These are phyloP conservation scores for Monosporascus sp. DNA, from an alignment of 2,329 filamentous ascomycete species.

Conservation along the genomic window DNA sequence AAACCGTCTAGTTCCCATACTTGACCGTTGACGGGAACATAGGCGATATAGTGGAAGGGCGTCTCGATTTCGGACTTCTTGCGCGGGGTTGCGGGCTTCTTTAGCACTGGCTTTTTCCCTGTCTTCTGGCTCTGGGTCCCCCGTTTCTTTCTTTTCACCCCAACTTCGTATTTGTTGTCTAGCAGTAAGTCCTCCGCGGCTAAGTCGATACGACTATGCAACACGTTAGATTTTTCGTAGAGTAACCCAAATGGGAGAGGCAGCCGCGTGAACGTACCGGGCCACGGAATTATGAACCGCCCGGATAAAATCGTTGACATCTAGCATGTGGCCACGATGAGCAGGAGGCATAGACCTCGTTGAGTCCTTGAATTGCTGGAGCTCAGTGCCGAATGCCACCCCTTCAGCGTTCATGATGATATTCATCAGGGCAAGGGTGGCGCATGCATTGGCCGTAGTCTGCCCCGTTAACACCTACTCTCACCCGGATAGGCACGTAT, in stretches of 20 bases:
- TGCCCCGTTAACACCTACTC: conserved; percentile 30
- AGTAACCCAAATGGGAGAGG: conserved; percentile 1
- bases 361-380: conserved; percentile 67
- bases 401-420: conserved; percentile 79
- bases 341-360: conserved; percentile 65
- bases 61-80: conserved; percentile 50
- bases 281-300: conserved; percentile 85
- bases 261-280: conserved; percentile 37
- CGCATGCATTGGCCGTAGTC: conserved; percentile 81
- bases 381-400: conserved; percentile 62
- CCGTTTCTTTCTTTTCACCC: conserved; percentile 27
- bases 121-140: conserved; percentile 10
- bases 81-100: conserved; percentile 25
- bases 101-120: conserved; percentile 9
- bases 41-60: conserved; percentile 84
- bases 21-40: conserved; percentile 66
- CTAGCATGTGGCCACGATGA: conserved; percentile 70
- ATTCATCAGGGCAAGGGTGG: conserved; percentile 87
- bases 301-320: conserved; percentile 70
- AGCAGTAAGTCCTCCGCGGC: conserved; percentile 65
- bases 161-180: conserved; percentile 47
- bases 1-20: conserved; percentile 91
- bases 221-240: conserved; percentile 4
- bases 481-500: not conserved
- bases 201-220: conserved; percentile 64